Percentiles rank a stretch among this genome's conserved stretches.
Evolutionary conservation across 1,284 basidiomycete genomes (phyloP).

Genomic region (Tilletia caries): DNA sequence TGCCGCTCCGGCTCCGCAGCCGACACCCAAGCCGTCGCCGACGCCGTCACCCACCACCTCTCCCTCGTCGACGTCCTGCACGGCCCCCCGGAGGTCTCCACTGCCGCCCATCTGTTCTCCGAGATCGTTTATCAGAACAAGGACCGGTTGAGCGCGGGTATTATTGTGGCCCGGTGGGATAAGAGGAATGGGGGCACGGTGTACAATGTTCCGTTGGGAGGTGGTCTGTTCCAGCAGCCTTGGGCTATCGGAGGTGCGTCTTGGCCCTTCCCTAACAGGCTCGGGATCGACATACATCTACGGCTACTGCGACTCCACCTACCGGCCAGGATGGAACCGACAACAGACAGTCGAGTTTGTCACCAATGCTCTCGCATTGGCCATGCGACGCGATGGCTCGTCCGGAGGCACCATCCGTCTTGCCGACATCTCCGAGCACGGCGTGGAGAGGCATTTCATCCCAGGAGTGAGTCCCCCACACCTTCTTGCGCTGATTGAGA

Average conservation of each 20-base stretch:
- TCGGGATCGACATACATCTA: slow-evolving; percentile 98
- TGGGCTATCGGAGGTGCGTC: slow-evolving; percentile 45
- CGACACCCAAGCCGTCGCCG: slow-evolving; percentile 92
- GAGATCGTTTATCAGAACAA: too few species aligned
- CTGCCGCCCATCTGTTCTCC: slow-evolving; percentile 81
- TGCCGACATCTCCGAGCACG: too few species aligned
- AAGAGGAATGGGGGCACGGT: slow-evolving; percentile 86
- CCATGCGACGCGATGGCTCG: slow-evolving; percentile 96
- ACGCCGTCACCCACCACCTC: slow-evolving; percentile 80
- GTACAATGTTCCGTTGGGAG: slow-evolving; percentile 67
- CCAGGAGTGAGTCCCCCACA: slow-evolving; percentile 75
- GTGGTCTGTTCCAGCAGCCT: slow-evolving; percentile 47
- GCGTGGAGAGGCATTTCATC: slow-evolving; percentile 89
- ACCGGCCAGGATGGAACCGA: slow-evolving; percentile 83
- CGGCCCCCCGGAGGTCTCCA: slow-evolving; percentile 72
- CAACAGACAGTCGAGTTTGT: too few species aligned
- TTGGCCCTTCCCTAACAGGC: slow-evolving; percentile 62
- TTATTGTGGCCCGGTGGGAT: slow-evolving; percentile 99
- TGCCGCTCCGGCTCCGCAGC: slow-evolving; percentile 97
- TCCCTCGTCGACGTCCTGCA: slow-evolving; percentile 77
- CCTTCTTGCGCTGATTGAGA: too few species aligned
- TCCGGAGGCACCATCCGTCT: slow-evolving; percentile 96
- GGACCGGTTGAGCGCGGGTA: too few species aligned
- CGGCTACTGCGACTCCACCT: slow-evolving; percentile 99
- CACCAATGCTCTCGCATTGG: slow-evolving; percentile 89